Base-by-base conservation (phyloP, 495 filamentous ascomycete species). In the Podospora appendiculata region DNA sequence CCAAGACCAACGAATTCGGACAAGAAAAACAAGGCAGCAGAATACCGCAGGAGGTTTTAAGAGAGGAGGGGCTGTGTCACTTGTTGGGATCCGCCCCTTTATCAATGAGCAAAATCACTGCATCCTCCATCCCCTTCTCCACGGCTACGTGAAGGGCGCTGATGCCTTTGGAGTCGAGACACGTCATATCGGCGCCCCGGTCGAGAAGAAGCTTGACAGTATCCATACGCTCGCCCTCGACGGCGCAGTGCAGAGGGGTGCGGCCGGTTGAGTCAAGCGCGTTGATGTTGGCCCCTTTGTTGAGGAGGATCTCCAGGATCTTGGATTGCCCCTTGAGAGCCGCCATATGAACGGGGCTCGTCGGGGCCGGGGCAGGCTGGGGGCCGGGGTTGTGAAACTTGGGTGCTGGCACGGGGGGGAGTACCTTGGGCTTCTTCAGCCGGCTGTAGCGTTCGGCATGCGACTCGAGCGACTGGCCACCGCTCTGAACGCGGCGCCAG, bases 291-390 rank as follows among this genome's bases (percentile, higher is more conserved):
- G 58, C 67, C 9, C 68, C 67, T 16, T 61, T 64, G 41, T 63
- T 54, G 8, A 70, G 52, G 16, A 71, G 33, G 8, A 64, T 62
- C 14, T 56, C 59, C 14, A 71, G 48, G 14, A 71, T 71, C 35
- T 58, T 61, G 11, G 19, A 9, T 54, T 64, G 61, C 9, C 63
- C 63, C 46, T 58, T 58, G 9, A 61, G 42, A 0, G 63, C 63
- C 6, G 63, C 60, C 52, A 59, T 58, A n/a, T 66, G 63, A 13
- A 66, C 32, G 12, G 61, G 63, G 7, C 54, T 48, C 8, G 60
- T 61, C 32, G 61, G 55, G 7, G 41, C 32, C 9, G 18, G 33
- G 18, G 52, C 36, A 10, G 34, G 51, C 50, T 41, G 52, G 13
- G 49, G 49, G 18, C 51, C 55, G 4, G 45, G 36, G 39, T 50